A percentile compares a stretch with the other conserved stretches of the same genome.
phyloP scores from a whole-genome alignment of 352 stramenopile species.

The Pythium pyrilobum region DNA sequence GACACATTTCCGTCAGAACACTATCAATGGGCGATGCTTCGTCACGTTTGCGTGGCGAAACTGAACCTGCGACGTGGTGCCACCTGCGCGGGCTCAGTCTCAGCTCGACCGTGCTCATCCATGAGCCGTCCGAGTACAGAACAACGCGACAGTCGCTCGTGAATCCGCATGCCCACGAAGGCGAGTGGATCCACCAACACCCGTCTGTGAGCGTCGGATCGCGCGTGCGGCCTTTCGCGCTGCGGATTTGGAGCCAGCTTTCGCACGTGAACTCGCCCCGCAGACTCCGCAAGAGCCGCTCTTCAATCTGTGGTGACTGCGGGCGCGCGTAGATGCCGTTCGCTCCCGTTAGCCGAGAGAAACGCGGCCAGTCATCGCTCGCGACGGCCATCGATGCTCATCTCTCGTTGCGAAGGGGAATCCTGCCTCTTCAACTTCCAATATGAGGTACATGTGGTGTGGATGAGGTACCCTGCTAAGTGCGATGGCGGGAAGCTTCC shows the following conservation, averaged over 20 bases:
- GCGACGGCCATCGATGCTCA: slow-evolving; percentile 25
- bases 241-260: slow-evolving; percentile 32
- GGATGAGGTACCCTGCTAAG: slow-evolving; percentile 2
- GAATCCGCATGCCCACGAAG: slow-evolving; percentile 22
- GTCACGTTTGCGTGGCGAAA: no score
- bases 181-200: slow-evolving; percentile 29
- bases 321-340: slow-evolving; percentile 3
- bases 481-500: not conserved
- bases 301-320: slow-evolving; percentile 2
- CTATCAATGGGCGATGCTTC: no score
- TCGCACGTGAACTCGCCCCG: slow-evolving; percentile 21
- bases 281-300: not conserved
- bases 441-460: slow-evolving; percentile 13
- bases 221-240: not conserved
- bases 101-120: no score
- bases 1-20: not conserved
- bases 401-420: not conserved
- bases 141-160: slow-evolving; percentile 5
- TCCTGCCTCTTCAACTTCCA: slow-evolving; percentile 15
- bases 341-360: slow-evolving; percentile 27
- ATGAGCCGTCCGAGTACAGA: slow-evolving; percentile 4
- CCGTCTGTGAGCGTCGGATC: not conserved
- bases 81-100: slow-evolving; percentile 6
- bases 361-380: slow-evolving; percentile 33
- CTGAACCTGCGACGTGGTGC: slow-evolving; percentile 17